Evolutionary conservation across 257 asterid species (phyloP).

Genomic region (Nicotiana sylvestris): DNA sequence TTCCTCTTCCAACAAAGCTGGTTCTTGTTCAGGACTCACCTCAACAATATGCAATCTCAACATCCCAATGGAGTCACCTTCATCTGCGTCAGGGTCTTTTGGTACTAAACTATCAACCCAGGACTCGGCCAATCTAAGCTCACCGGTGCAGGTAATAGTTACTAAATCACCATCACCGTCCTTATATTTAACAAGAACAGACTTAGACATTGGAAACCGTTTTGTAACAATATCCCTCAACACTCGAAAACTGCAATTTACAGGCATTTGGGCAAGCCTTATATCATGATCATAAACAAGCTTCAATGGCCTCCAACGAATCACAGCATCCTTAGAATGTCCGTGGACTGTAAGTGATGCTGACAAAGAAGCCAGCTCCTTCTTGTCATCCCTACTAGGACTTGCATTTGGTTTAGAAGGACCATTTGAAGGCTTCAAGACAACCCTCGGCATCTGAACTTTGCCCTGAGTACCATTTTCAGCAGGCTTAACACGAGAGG

Average conservation of each 20-base stretch:
- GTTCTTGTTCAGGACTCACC: slow-evolving; percentile 93
- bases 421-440: slow-evolving; percentile 63
- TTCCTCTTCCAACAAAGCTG: slow-evolving; percentile 64
- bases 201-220: slow-evolving; percentile 75
- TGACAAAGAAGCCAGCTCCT: slow-evolving; percentile 30
- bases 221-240: slow-evolving; percentile 63
- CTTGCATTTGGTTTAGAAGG: slow-evolving; percentile 33
- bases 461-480: slow-evolving; percentile 60
- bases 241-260: slow-evolving; percentile 52
- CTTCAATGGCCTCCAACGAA: slow-evolving; percentile 60
- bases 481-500: slow-evolving; percentile 28
- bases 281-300: slow-evolving; percentile 89
- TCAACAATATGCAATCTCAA: slow-evolving; percentile 86
- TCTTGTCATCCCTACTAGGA: slow-evolving; percentile 34
- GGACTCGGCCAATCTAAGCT: slow-evolving; percentile 74
- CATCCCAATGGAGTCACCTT: slow-evolving; percentile 44
- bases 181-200: slow-evolving; percentile 72
- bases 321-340: slow-evolving; percentile 24
- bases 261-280: slow-evolving; percentile 84
- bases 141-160: slow-evolving; percentile 63
- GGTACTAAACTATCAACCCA: slow-evolving; percentile 44
- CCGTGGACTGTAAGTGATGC: slow-evolving; percentile 47
- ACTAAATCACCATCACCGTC: slow-evolving; percentile 81
- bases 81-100: slow-evolving; percentile 46
- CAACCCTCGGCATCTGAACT: slow-evolving; percentile 54